Percentiles rank a stretch among this genome's conserved stretches.
Evolutionary conservation across 129 eudicot genomes (phyloP).

Genomic region (Lactuca sativa): DNA sequence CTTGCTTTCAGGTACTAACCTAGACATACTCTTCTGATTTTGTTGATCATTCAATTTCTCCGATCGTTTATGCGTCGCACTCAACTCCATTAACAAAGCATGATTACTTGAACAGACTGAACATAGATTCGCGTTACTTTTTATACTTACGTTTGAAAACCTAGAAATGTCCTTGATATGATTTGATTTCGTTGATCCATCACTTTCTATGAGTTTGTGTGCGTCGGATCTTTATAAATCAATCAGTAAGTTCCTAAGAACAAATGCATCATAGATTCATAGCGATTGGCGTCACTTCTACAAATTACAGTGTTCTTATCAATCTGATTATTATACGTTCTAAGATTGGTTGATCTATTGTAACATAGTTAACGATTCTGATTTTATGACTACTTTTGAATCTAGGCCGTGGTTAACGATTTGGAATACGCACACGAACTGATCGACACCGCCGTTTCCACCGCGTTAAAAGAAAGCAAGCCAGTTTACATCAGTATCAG

Average conservation of each 20-base stretch:
- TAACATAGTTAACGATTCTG: neutral
- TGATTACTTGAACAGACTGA: neutral
- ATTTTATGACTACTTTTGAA: neutral
- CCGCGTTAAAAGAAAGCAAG: slow-evolving; percentile 72
- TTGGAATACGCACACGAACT: slow-evolving; percentile 73
- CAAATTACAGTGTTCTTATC: neutral
- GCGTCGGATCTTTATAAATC: neutral
- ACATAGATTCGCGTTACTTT: neutral
- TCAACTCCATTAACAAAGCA: neutral
- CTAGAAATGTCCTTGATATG: neutral
- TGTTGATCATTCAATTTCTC: neutral
- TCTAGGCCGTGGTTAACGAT: slow-evolving; percentile 63
- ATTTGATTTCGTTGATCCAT: neutral
- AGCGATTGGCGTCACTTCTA: neutral
- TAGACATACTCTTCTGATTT: neutral
- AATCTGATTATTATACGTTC: neutral
- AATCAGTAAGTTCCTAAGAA: neutral
- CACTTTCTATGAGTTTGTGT: neutral
- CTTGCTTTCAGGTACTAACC: neutral
- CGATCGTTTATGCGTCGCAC: neutral
- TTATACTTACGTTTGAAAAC: too few species aligned
- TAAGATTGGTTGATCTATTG: neutral
- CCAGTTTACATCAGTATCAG: slow-evolving; percentile 63
- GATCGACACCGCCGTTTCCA: slow-evolving; percentile 70
- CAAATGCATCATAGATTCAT: neutral